Percentiles rank a stretch among this genome's conserved stretches.
phyloP scores from a whole-genome alignment of 345 rosid species.

The Noccaea bulbosa region DNA sequence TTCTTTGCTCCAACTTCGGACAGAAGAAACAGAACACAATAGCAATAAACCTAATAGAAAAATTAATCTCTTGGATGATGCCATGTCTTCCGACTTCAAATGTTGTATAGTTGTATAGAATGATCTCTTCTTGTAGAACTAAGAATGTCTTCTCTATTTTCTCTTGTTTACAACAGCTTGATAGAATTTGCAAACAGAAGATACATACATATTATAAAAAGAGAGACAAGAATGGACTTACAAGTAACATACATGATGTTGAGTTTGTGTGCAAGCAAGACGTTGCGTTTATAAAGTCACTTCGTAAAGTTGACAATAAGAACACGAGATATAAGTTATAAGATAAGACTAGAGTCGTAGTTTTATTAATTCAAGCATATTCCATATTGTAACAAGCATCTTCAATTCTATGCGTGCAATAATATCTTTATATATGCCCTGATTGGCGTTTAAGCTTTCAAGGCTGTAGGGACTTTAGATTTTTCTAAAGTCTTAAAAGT shows the following conservation, averaged over 20 bases:
- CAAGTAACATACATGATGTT: slow-evolving; percentile 38
- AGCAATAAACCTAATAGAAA: slow-evolving; percentile 43
- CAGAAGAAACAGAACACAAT: slow-evolving; percentile 46
- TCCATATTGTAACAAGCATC: slow-evolving; percentile 29
- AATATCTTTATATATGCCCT: background rate
- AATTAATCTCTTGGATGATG: slow-evolving; percentile 34
- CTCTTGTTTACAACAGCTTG: slow-evolving; percentile 13
- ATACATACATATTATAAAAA: slow-evolving; percentile 10
- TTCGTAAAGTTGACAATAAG: slow-evolving; percentile 26
- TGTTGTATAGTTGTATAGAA: slow-evolving; percentile 1
- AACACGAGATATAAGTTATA: slow-evolving; percentile 29
- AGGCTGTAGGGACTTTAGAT: too few relatives aligned
- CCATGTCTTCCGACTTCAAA: slow-evolving; percentile 28
- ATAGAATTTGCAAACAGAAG: slow-evolving; percentile 21
- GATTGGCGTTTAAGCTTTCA: too few relatives aligned
- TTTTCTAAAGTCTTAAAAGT: too few relatives aligned
- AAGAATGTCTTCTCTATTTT: background rate
- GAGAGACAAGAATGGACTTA: slow-evolving; percentile 29
- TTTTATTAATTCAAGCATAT: slow-evolving; percentile 10
- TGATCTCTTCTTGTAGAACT: slow-evolving; percentile 37
- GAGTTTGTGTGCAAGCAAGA: slow-evolving; percentile 67
- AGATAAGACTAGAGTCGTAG: slow-evolving; percentile 3
- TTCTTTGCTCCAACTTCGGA: slow-evolving; percentile 87
- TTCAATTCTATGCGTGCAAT: background rate
- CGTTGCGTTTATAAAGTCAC: slow-evolving; percentile 41